Conservation (phyloP, 2,329 filamentous ascomycete species). For the Aspergillus sp. region DNA sequence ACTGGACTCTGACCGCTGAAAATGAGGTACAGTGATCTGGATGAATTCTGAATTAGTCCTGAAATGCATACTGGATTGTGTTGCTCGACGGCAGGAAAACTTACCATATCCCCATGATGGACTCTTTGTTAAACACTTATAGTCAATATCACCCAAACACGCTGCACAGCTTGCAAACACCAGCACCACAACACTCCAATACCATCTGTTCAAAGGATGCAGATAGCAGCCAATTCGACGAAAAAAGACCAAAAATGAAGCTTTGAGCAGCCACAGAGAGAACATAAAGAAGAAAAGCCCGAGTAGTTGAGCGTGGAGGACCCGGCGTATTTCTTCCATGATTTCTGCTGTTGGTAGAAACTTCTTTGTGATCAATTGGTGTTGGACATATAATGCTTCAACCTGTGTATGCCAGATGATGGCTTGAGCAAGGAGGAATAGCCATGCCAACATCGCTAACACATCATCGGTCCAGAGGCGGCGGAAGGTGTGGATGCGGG, state of each 20-base stretch:
- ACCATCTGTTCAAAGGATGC: not conserved
- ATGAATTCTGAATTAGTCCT: not conserved
- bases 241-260: constrained; percentile 1
- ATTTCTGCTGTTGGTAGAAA: not conserved
- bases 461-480: not conserved
- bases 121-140: not conserved
- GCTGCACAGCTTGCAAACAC: not conserved
- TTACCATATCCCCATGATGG: not conserved
- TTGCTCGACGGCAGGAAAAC: not conserved
- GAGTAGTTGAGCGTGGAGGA: not conserved
- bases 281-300: not conserved
- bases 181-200: not conserved
- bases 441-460: not conserved
- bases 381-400: not conserved
- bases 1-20: not conserved
- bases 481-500: not conserved
- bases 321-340: not conserved
- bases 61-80: no score
- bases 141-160: not conserved
- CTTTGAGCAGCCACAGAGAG: not conserved
- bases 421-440: not conserved
- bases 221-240: not conserved
- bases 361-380: not conserved
- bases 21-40: not conserved
- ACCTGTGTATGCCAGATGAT: not conserved